Evolutionary conservation across 2,329 filamentous ascomycete genomes (phyloP), one percentile per base, ranked within the genome.

Genomic region (Colletotrichum tabaci): DNA sequence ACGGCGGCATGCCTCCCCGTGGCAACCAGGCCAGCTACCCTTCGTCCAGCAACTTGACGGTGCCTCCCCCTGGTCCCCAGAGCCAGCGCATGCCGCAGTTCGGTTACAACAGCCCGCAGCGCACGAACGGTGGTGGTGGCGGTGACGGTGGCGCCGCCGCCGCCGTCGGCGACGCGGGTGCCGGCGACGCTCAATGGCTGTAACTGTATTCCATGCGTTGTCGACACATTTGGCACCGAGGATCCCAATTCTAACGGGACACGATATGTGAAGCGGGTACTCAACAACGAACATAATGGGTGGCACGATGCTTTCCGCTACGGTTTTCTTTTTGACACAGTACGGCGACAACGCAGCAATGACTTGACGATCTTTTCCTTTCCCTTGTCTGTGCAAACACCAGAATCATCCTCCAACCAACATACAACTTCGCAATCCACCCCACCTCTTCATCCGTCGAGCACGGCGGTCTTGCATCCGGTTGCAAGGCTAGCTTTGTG

Each of bases 321-420:
- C 74, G 65, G 68, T 68, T 67, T 71, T 60, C 64, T 75, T 73
- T 76, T 75, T 77, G 74, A 78, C 78, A 76, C 78, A 78, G 77
- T 77, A 78, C 76, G 76, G 76, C 80, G 73, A 81, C 78, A 80
- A 82, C 74, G 77, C 78, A 77, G 76, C 76, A 78, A 84, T 78
- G 81, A 84, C 75, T 79, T 83, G 77, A 84, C 78, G 82, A 84
- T 67, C 26, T 77, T 82, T 79, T 80, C 78, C 75, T 80, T 80
- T 76, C 74, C 58, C 67, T 74, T 77, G 76, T 76, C 74, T 78
- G 75, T 81, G 79, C 73, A 74, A 71, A 56, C 60, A 72, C 58
- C 60, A 67, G 65, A 62, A 60, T 42, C 58, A 67, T 50, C 68
- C 55, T 44, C 68, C 52, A 61, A 67, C 53, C 42, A 61, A 62